These are phyloP conservation scores for Ustilago nuda DNA, from an alignment of 1,284 basidiomycete genomes.

Conservation along the genomic window DNA sequence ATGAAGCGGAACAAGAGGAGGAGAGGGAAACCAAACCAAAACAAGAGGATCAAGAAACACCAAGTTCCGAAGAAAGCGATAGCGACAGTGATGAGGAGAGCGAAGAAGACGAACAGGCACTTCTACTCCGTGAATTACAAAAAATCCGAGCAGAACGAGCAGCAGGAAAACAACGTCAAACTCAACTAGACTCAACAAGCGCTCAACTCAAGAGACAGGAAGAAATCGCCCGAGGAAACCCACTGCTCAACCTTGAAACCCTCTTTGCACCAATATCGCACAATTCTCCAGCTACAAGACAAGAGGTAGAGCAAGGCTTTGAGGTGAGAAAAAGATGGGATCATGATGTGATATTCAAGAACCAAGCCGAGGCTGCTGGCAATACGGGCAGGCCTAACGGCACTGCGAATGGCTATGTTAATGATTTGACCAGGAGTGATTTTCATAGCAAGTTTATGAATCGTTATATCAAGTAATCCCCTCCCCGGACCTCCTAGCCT, in stretches of 20 bases:
- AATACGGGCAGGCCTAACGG: neutral
- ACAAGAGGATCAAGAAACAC: neutral
- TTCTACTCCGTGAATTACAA: constrained; percentile 8
- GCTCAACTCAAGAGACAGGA: constrained; percentile 46
- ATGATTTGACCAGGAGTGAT: constrained; percentile 65
- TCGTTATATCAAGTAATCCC: constrained; percentile 57
- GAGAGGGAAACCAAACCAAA: constrained; percentile 7
- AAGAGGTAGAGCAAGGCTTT: constrained; percentile 18
- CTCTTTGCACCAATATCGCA: constrained; percentile 24
- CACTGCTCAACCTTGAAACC: constrained; percentile 62
- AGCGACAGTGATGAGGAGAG: neutral
- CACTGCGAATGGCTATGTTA: constrained; percentile 48
- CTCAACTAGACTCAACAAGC: constrained; percentile 18
- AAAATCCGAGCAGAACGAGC: constrained; percentile 8
- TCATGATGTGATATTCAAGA: constrained; percentile 69
- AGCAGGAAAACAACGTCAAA: neutral
- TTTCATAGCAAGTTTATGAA: constrained; percentile 67
- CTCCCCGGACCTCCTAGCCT: neutral
- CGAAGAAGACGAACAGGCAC: constrained; percentile 1
- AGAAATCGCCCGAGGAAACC: constrained; percentile 65
- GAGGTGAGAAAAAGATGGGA: constrained; percentile 64
- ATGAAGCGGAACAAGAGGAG: constrained; percentile 16
- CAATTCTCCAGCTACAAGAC: neutral
- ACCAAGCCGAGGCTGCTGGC: constrained; percentile 49
- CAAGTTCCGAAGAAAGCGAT: neutral